Evolutionary conservation across 805 yeast genomes (phyloP), one percentile per base, ranked within the genome.

Genomic region (Candida endomychidarum): DNA sequence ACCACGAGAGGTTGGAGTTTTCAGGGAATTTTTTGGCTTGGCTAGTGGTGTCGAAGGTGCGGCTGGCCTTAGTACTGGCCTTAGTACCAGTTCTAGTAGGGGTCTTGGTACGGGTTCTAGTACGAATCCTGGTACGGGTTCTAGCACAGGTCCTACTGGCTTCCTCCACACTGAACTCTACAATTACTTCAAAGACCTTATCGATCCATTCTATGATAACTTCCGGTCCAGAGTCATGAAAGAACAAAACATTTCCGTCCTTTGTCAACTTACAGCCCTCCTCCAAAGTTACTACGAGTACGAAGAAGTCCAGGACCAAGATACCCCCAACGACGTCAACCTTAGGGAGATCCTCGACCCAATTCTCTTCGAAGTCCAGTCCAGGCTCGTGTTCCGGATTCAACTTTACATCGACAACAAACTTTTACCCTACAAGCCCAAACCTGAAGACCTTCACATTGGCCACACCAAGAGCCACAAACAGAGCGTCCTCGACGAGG

Each of bases 161-260:
- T 51, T 28, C 34, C 16, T 55, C 3, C 42, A 27, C 14, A 28
- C 32, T 10, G 63, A 74, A 53, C 42, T 86, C 34, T 74, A 75
- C 41, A 60, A 64, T 5, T 87, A 86, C 80, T 75, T 85, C 44
- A 76, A 74, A 33, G 72, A 70, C 17, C 51, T 88, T 3, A 68
- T 86, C 22, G 96, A 88, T 25, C 93, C 96, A 0, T 62, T 90
- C 18, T 85, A 89, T 52, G 91, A 86, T 47, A 60, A 71, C 2
- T 57, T 87, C 24, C 72, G 96, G 47, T 75, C 80, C 42, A 70
- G 74, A 34, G 77, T 88, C 1, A 67, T 89, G 29, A 75, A 83
- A 42, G 97, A 90, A 56, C 67, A 74, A 10, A 81, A 80, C 47
- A 81, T 91, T 19, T 68, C 73, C 17, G 70, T 70, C 8, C 63